Percentiles rank a stretch among this genome's conserved stretches.
These are phyloP conservation scores for Solanum commersonii DNA, from an alignment of 257 asterid species.

Conservation along the genomic window DNA sequence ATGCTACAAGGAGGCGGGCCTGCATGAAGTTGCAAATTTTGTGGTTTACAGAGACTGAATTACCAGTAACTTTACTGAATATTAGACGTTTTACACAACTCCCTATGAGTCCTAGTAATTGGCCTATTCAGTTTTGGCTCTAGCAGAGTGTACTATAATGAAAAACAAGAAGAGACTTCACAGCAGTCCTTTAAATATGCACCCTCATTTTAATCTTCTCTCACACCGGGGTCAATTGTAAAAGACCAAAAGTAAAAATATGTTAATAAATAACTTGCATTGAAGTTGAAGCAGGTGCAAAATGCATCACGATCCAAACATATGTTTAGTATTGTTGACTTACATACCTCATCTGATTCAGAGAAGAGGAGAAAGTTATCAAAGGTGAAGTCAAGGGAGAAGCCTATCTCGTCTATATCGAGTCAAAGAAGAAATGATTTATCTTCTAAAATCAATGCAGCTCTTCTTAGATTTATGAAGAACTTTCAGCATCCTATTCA, in stretches of 20 bases:
- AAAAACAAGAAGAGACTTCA: neutral
- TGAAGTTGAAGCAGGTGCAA: neutral
- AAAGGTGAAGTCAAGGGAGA: too few species aligned
- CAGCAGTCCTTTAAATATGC: neutral
- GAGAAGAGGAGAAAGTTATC: too few species aligned
- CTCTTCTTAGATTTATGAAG: too few species aligned
- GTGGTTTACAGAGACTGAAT: conserved; percentile 48
- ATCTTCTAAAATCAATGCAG: too few species aligned
- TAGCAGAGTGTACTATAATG: neutral
- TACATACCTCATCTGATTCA: too few species aligned
- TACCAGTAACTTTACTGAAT: neutral
- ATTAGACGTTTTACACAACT: neutral
- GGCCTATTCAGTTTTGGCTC: neutral
- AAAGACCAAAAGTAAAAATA: neutral
- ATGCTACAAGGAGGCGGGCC: conserved; percentile 70
- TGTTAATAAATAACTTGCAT: neutral
- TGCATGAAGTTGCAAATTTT: conserved; percentile 63
- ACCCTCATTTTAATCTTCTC: neutral
- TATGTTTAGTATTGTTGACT: neutral
- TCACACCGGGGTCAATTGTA: neutral
- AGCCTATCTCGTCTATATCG: too few species aligned
- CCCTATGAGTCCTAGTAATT: neutral
- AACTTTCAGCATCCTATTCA: too few species aligned
- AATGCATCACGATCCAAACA: neutral
- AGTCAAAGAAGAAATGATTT: too few species aligned